These are phyloP conservation scores for Colletotrichum shisoi DNA, from an alignment of 2,329 filamentous ascomycete species.

Conservation along the genomic window DNA sequence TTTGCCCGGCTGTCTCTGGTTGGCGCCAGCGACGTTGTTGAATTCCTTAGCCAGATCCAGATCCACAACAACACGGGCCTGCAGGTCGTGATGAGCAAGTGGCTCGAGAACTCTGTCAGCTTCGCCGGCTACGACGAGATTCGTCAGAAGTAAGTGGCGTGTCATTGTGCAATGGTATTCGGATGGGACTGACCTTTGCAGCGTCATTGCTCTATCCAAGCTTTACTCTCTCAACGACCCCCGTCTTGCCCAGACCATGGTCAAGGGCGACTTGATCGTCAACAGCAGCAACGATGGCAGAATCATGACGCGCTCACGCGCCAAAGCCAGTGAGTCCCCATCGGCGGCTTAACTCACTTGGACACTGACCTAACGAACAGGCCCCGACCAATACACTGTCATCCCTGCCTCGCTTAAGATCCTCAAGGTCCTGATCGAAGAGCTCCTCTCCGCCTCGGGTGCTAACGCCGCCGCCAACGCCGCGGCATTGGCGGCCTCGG, in stretches of 20 bases:
- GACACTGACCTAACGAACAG: conserved; percentile 53
- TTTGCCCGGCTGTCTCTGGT: conserved; percentile 89
- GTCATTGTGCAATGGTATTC: neutral
- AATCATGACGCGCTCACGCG: conserved; percentile 93
- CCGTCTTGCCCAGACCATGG: conserved; percentile 78
- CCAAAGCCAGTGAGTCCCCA: conserved; percentile 73
- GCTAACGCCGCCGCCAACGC: conserved; percentile 66
- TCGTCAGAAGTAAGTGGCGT: conserved; percentile 80
- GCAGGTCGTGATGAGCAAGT: conserved; percentile 88
- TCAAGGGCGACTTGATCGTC: conserved; percentile 91
- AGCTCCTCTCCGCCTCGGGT: conserved; percentile 83
- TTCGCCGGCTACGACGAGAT: conserved; percentile 99
- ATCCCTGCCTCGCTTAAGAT: conserved; percentile 93
- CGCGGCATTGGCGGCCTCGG: conserved; percentile 64
- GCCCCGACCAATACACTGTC: conserved; percentile 88
- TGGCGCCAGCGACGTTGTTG: conserved; percentile 86
- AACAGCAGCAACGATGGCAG: conserved; percentile 70
- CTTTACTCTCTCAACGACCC: conserved; percentile 87
- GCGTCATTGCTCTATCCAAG: conserved; percentile 90
- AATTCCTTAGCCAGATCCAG: conserved; percentile 86
- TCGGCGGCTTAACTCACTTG: neutral
- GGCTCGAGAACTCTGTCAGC: conserved; percentile 95
- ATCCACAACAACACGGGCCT: conserved; percentile 84
- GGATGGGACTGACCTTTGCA: conserved; percentile 49
- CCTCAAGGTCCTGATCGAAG: conserved; percentile 92